Evolutionary conservation across 2,329 filamentous ascomycete species (phyloP).

Genomic region (Nemania diffusa): DNA sequence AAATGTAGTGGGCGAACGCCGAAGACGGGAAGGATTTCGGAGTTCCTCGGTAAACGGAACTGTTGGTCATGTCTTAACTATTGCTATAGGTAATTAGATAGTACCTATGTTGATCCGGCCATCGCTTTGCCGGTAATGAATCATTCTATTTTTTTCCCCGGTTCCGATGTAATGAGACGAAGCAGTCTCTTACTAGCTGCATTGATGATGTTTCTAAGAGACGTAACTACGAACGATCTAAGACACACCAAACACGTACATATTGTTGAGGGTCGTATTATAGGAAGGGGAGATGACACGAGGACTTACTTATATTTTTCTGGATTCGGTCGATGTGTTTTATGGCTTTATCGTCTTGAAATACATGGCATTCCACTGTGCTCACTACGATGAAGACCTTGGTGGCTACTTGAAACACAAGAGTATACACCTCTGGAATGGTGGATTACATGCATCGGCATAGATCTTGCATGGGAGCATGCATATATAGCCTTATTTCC

Average conservation of each 20-base stretch:
- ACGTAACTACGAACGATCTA: slow-evolving; percentile 22
- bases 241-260: slow-evolving; percentile 36
- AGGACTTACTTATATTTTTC: slow-evolving; percentile 7
- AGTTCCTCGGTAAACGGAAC: slow-evolving; percentile 33
- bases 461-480: background rate
- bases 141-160: background rate
- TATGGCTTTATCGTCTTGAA: slow-evolving; percentile 24
- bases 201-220: background rate
- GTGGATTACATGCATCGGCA: background rate
- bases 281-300: background rate
- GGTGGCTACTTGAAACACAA: background rate
- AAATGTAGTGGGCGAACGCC: slow-evolving; percentile 24
- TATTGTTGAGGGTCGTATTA: slow-evolving; percentile 2
- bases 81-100: slow-evolving; percentile 17
- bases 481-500: slow-evolving; percentile 1
- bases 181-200: background rate
- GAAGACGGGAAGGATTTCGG: slow-evolving; percentile 35
- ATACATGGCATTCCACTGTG: slow-evolving; percentile 17
- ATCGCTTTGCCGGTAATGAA: slow-evolving; percentile 7
- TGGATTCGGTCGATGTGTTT: slow-evolving; percentile 16
- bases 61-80: slow-evolving; percentile 16
- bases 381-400: background rate
- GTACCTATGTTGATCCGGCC: background rate
- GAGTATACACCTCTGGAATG: background rate
- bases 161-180: background rate